These are phyloP conservation scores for Trypanosoma vivax DNA, from an alignment of 208 protist genomes.

Conservation along the genomic window DNA sequence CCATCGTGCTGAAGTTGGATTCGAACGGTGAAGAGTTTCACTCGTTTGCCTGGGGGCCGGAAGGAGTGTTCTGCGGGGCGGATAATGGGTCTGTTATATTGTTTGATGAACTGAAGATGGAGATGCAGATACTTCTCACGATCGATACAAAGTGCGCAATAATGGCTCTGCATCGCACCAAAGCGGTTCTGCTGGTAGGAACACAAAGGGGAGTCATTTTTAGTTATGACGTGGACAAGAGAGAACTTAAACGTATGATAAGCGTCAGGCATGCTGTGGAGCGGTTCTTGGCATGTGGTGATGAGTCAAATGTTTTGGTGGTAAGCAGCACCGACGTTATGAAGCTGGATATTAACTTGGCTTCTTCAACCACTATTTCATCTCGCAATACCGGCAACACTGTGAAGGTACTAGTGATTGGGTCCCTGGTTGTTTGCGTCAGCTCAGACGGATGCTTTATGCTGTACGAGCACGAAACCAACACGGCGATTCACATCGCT, in stretches of 20 bases:
- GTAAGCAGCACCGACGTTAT: slow-evolving; percentile 9
- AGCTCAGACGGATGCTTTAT: slow-evolving; percentile 11
- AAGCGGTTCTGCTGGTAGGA: slow-evolving; percentile 9
- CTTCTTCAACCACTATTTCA: background rate
- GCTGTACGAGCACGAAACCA: slow-evolving; percentile 7
- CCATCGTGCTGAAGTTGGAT: slow-evolving; percentile 5
- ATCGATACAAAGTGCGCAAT: slow-evolving; percentile 7
- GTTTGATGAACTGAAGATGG: slow-evolving; percentile 21
- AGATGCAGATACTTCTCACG: slow-evolving; percentile 8
- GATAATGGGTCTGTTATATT: slow-evolving; percentile 6
- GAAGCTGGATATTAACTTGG: slow-evolving; percentile 1
- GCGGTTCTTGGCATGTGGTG: slow-evolving; percentile 8
- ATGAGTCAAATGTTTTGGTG: slow-evolving; percentile 8
- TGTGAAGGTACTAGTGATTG: slow-evolving; percentile 11
- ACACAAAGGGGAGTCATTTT: slow-evolving; percentile 16
- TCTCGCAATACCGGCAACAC: slow-evolving; percentile 8
- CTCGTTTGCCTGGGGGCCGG: slow-evolving; percentile 11
- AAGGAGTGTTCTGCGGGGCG: slow-evolving; percentile 17
- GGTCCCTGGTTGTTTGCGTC: slow-evolving; percentile 1
- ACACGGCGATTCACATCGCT: background rate
- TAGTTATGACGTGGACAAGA: slow-evolving; percentile 10
- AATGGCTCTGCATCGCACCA: slow-evolving; percentile 1
- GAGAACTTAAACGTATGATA: slow-evolving; percentile 4
- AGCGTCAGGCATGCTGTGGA: slow-evolving; percentile 6
- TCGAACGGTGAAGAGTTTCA: slow-evolving; percentile 8